Conservation (phyloP, 2,329 filamentous ascomycete genomes). For the Claviceps capensis region DNA sequence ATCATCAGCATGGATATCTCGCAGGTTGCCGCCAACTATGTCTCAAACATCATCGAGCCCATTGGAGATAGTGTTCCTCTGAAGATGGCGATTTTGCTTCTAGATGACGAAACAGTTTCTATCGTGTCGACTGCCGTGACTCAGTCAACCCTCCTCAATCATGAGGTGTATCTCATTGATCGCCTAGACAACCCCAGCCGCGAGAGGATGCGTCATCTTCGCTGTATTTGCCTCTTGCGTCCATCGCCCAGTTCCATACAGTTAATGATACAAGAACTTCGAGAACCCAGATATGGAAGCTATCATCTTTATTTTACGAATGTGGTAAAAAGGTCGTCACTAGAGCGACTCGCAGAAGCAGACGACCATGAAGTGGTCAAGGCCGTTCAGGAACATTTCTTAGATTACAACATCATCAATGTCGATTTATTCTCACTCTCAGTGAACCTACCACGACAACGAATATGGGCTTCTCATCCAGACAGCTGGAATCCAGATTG, state of each 20-base stretch:
- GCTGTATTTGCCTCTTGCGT: conserved; percentile 84
- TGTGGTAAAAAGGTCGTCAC: conserved; percentile 86
- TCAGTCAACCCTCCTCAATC: conserved; percentile 84
- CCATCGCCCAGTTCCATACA: conserved; percentile 90
- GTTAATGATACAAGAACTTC: conserved; percentile 82
- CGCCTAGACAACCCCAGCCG: conserved; percentile 78
- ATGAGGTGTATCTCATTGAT: conserved; percentile 97
- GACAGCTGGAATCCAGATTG: conserved; percentile 88
- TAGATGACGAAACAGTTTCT: conserved; percentile 86
- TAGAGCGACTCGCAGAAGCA: conserved; percentile 87
- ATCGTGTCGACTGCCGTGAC: conserved; percentile 93
- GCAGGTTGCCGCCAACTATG: conserved; percentile 84
- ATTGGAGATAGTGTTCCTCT: conserved; percentile 58
- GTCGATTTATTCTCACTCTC: conserved; percentile 80
- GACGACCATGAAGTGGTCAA: conserved; percentile 97
- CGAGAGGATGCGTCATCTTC: conserved; percentile 95
- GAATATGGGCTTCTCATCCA: conserved; percentile 68
- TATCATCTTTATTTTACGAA: conserved; percentile 98
- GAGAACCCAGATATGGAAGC: conserved; percentile 94
- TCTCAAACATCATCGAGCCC: conserved; percentile 81
- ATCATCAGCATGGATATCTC: conserved; percentile 67
- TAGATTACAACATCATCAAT: conserved; percentile 90
- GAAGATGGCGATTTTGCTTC: conserved; percentile 96
- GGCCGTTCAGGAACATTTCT: conserved; percentile 87
- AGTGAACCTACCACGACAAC: conserved; percentile 55